A percentile compares a stretch with the other conserved stretches of the same genome.
Evolutionary conservation across 192 early-diverging fungal species (phyloP).

Genomic region (Paraglomus occultum): DNA sequence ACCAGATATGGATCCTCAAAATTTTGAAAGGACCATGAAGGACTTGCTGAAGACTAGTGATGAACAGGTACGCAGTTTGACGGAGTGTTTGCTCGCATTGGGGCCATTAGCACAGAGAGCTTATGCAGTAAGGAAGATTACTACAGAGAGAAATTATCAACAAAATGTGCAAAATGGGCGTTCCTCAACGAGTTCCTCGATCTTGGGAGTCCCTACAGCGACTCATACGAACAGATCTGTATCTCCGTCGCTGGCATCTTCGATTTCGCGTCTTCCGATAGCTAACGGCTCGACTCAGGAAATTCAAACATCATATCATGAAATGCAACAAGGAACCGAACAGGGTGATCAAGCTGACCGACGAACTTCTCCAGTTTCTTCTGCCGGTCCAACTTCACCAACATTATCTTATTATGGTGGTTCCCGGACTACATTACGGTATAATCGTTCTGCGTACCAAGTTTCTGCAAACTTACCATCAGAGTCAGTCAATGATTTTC

Average conservation of each 20-base stretch:
- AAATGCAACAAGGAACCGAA: background rate
- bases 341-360: background rate
- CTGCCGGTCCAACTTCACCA: constrained; percentile 19
- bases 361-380: constrained; percentile 13
- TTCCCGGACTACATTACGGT: background rate
- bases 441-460: background rate
- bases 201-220: constrained; percentile 5
- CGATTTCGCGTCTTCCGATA: background rate
- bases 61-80: constrained; percentile 32
- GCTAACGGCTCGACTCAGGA: no score
- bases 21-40: constrained; percentile 9
- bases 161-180: background rate
- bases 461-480: constrained; percentile 4
- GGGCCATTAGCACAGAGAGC: constrained; percentile 3
- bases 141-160: background rate
- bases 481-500: background rate
- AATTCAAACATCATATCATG: background rate
- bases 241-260: constrained; percentile 3
- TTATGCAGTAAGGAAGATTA: background rate
- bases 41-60: constrained; percentile 30
- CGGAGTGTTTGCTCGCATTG: constrained; percentile 29
- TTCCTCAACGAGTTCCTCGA: background rate
- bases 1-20: constrained; percentile 10
- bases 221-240: constrained; percentile 3
- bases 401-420: background rate